Evolutionary conservation across 805 yeast species (phyloP).

Genomic region (Saturnispora hagleri): DNA sequence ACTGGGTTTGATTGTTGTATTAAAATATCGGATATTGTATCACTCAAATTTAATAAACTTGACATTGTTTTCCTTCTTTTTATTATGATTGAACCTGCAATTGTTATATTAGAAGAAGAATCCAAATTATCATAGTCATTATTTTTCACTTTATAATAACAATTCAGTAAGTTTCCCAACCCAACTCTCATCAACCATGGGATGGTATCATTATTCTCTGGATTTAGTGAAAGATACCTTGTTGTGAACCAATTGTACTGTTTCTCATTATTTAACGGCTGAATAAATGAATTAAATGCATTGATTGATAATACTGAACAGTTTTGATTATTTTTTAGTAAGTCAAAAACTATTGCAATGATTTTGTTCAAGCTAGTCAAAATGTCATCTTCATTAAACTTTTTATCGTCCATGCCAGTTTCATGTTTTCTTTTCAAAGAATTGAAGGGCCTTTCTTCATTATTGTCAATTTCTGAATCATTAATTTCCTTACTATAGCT

Average conservation of each 20-base stretch:
- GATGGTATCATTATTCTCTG: constrained; percentile 4
- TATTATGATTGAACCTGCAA: not conserved
- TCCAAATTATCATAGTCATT: not conserved
- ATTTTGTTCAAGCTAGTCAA: constrained; percentile 9
- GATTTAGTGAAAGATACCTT: constrained; percentile 10
- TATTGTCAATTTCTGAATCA: constrained; percentile 2
- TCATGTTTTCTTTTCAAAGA: not conserved
- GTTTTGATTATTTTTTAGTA: constrained; percentile 11
- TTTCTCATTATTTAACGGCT: constrained; percentile 3
- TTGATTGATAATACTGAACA: constrained; percentile 8
- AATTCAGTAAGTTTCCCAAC: constrained; percentile 23
- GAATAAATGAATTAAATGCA: constrained; percentile 13
- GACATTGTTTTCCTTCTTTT: constrained; percentile 2
- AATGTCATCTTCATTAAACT: not conserved
- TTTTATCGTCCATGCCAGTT: too few species aligned
- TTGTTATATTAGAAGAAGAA: not conserved
- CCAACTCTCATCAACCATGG: constrained; percentile 38
- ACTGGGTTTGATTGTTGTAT: constrained; percentile 1
- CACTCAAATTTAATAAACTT: not conserved
- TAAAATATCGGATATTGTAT: not conserved
- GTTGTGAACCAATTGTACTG: constrained; percentile 20
- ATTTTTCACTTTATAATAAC: constrained; percentile 26
- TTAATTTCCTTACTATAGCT: constrained; percentile 5
- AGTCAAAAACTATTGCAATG: constrained; percentile 14
- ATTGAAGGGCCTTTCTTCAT: not conserved